Percentiles rank a stretch among this genome's conserved stretches.
phyloP scores from a whole-genome alignment of 805 yeast species.

The Spathaspora arborariae region DNA sequence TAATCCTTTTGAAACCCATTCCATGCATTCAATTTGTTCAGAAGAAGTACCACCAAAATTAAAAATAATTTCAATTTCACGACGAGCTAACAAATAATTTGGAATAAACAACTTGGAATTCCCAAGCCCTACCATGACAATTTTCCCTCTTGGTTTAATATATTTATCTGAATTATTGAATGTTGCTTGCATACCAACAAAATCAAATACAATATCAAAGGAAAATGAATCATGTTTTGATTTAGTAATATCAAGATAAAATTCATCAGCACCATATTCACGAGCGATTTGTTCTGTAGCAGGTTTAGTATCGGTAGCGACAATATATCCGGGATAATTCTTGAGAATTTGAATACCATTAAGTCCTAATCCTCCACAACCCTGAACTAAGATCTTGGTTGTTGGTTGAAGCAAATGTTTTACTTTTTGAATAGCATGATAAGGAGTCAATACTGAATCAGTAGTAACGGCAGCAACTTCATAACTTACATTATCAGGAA shows the following conservation, averaged over 20 bases:
- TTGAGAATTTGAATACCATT: slow-evolving; percentile 40
- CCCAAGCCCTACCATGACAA: slow-evolving; percentile 44
- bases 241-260: slow-evolving; percentile 26
- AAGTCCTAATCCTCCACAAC: slow-evolving; percentile 42
- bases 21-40: slow-evolving; percentile 41
- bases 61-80: slow-evolving; percentile 38
- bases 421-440: slow-evolving; percentile 37
- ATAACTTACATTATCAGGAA: slow-evolving; percentile 36
- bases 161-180: slow-evolving; percentile 25
- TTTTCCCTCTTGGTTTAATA: slow-evolving; percentile 32
- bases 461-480: slow-evolving; percentile 40
- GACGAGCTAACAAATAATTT: slow-evolving; percentile 34
- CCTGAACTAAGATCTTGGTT: slow-evolving; percentile 34
- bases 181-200: slow-evolving; percentile 32
- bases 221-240: slow-evolving; percentile 25
- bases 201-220: slow-evolving; percentile 39
- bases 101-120: slow-evolving; percentile 24
- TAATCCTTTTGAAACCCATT: slow-evolving; percentile 37
- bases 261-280: slow-evolving; percentile 40
- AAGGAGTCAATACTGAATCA: slow-evolving; percentile 42
- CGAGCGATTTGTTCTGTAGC: slow-evolving; percentile 24
- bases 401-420: slow-evolving; percentile 24
- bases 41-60: slow-evolving; percentile 43
- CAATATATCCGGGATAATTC: slow-evolving; percentile 28
- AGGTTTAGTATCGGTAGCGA: slow-evolving; percentile 30